These are phyloP conservation scores for Dorcoceras hygrometricum DNA, from an alignment of 257 asterid genomes.

Conservation along the genomic window DNA sequence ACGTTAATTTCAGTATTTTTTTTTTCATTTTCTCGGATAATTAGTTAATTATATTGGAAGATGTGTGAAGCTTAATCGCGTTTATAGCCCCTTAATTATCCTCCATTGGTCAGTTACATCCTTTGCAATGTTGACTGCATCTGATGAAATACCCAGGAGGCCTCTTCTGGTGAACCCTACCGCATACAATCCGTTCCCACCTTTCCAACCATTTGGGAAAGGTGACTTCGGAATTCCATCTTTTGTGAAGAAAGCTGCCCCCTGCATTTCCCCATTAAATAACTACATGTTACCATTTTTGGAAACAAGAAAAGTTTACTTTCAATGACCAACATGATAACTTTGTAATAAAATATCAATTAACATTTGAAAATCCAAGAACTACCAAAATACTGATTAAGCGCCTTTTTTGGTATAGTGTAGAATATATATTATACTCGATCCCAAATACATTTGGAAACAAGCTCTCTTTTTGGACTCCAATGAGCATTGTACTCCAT, in stretches of 20 bases:
- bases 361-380: too few species aligned
- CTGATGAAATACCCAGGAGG: slow-evolving; percentile 68
- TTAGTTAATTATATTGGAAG: not conserved
- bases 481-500: too few species aligned
- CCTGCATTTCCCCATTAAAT: slow-evolving; percentile 30
- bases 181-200: slow-evolving; percentile 70
- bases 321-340: not conserved
- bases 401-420: too few species aligned
- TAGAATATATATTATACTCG: too few species aligned
- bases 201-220: slow-evolving; percentile 93
- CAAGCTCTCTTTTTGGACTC: too few species aligned
- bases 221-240: slow-evolving; percentile 78
- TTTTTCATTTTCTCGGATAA: too few species aligned
- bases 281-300: not conserved
- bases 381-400: too few species aligned
- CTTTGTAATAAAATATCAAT: too few species aligned
- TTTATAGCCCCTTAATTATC: not conserved
- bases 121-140: slow-evolving; percentile 60
- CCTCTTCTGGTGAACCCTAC: slow-evolving; percentile 93
- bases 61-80: not conserved
- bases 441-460: too few species aligned
- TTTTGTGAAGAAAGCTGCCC: slow-evolving; percentile 59
- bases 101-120: slow-evolving; percentile 64
- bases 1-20: too few species aligned
- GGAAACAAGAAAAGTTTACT: not conserved